Evolutionary conservation across 331 rosid genomes (phyloP), one percentile per base, ranked within the genome.

Genomic region (Dryas integrifolia): DNA sequence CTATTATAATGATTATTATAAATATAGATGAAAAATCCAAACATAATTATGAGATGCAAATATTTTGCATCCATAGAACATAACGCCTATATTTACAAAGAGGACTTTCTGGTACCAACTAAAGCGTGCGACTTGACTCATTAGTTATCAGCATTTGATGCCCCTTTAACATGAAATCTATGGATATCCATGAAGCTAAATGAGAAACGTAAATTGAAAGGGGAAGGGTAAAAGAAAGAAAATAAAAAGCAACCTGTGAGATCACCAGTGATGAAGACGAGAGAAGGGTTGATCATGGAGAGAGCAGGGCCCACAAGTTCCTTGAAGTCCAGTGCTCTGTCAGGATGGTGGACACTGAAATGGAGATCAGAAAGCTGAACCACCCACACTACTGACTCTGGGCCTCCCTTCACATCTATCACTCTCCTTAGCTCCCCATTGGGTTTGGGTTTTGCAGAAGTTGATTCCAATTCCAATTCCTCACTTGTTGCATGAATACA

Each of bases 311-410:
- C 92, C 3, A 91, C 87, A 13, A 82, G 38, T 6, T 74, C 4
- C 16, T 76, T 58, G 82, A 94, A 94, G 40, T 88, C 83, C 16
- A 53, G 55, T 12, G 96, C 97, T 84, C 98, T 76, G 38, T 89
- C 80, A 3, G 98, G 96, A 63, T 94, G 86, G 84, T 94, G 96
- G 63, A 86, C 88, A 75, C 98, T 94, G 86, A 94, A 91, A 81
- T 94, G 98, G 72, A 94, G 96, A 88, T 94, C 97, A 53, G 98
- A 91, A 45, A 94, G 90, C 87, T 94, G 98, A 86, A 91, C 96
- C 64, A 79, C 78, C 98, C 98, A 94, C 62, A 91, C 74, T 57
- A 91, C 82, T 13, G 95, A 91, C 78, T 86, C 90, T 1, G 89
- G 83, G 35, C 65, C 82, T 70, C 88, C 93, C 16, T 83, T 80